Conservation (phyloP, 257 asterid species). For the Fraxinus excelsior region DNA sequence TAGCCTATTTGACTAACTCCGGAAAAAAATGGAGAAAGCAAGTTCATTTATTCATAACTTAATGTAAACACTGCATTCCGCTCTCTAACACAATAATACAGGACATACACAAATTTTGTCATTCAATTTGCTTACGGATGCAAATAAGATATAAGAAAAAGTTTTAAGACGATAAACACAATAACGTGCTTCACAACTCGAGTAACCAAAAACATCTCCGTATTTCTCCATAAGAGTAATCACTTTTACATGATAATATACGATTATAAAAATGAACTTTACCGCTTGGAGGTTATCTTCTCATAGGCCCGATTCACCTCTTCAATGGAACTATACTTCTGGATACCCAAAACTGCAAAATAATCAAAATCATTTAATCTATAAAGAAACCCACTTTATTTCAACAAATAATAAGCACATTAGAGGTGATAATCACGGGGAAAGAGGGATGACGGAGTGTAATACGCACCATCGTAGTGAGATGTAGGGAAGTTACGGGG, state of each 20-base stretch:
- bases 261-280: constrained; percentile 11
- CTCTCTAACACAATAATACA: not conserved
- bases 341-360: constrained; percentile 74
- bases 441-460: not conserved
- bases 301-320: constrained; percentile 73
- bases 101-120: too few relatives aligned
- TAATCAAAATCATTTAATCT: constrained; percentile 2
- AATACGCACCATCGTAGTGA: constrained; percentile 70
- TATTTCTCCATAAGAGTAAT: not conserved
- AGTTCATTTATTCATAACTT: not conserved
- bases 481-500: constrained; percentile 80
- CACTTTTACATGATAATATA: not conserved
- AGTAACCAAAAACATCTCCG: constrained; percentile 10
- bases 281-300: constrained; percentile 64
- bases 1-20: not conserved
- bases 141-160: not conserved
- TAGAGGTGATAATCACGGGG: not conserved
- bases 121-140: not conserved
- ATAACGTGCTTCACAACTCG: constrained; percentile 5
- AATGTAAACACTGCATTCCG: not conserved
- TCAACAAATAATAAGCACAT: constrained; percentile 1
- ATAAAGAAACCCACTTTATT: constrained; percentile 2
- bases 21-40: not conserved
- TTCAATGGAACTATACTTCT: constrained; percentile 63
- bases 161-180: not conserved